Percentiles rank a stretch among this genome's conserved stretches.
These are phyloP conservation scores for Aspergillus flavus DNA, from an alignment of 2,329 filamentous ascomycete genomes.

Conservation along the genomic window DNA sequence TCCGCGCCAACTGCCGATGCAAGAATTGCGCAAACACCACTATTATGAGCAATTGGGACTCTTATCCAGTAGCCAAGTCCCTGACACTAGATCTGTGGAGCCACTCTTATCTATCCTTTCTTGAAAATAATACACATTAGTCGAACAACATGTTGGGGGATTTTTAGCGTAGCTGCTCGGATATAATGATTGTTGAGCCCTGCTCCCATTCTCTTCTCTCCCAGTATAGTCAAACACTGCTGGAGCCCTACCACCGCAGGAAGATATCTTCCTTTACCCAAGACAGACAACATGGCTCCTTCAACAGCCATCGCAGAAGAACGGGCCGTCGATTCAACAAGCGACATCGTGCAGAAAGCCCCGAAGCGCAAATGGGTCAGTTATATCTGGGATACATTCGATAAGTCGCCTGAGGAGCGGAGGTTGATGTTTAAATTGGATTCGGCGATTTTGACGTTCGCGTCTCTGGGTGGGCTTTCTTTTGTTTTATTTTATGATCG, in stretches of 20 bases:
- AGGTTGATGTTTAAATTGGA: slow-evolving; percentile 55
- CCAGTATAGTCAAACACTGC: not conserved
- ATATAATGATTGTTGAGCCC: not conserved
- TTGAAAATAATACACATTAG: not conserved
- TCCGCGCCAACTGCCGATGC: not conserved
- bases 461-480: slow-evolving; percentile 38
- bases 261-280: not conserved
- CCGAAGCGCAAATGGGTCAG: slow-evolving; percentile 49
- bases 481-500: not conserved
- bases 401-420: slow-evolving; percentile 54
- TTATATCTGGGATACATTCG: slow-evolving; percentile 57
- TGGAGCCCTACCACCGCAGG: not conserved
- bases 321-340: slow-evolving; percentile 10
- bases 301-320: slow-evolving; percentile 16
- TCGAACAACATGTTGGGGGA: not conserved
- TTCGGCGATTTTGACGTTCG: slow-evolving; percentile 52
- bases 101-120: not conserved
- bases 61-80: not conserved
- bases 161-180: not conserved
- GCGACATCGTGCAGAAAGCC: slow-evolving; percentile 24
- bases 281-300: slow-evolving; percentile 21
- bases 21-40: slow-evolving; percentile 11
- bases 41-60: slow-evolving; percentile 10
- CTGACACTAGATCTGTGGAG: not conserved
- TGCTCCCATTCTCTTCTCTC: not conserved